Evolutionary conservation across 2,329 filamentous ascomycete genomes (phyloP).

Genomic region (Fusarium zealandicum): DNA sequence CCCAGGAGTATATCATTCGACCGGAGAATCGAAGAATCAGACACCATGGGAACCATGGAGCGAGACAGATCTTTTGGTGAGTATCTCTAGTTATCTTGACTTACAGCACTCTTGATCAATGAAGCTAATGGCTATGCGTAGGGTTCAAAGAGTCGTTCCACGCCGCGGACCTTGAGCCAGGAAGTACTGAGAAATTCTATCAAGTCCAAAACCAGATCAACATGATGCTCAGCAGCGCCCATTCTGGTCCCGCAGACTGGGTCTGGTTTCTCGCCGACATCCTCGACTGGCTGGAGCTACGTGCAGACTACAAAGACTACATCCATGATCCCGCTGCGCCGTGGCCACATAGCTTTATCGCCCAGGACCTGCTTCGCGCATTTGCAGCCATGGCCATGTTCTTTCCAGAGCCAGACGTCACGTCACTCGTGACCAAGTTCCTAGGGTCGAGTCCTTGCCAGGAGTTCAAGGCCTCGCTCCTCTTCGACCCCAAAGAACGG

Average conservation of each 20-base stretch:
- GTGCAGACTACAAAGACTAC: constrained; percentile 29
- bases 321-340: constrained; percentile 19
- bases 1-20: constrained; percentile 10
- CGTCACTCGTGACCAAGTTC: constrained; percentile 27
- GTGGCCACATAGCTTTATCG: constrained; percentile 40
- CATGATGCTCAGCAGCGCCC: constrained; percentile 18
- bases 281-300: constrained; percentile 35
- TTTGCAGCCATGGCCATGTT: constrained; percentile 41
- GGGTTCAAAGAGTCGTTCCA: constrained; percentile 42
- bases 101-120: neutral
- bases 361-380: constrained; percentile 36
- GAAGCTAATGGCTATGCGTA: neutral
- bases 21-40: constrained; percentile 7
- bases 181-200: constrained; percentile 23
- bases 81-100: fast-evolving
- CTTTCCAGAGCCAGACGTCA: constrained; percentile 26
- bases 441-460: constrained; percentile 26
- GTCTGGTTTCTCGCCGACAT: constrained; percentile 35
- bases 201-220: constrained; percentile 30
- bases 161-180: constrained; percentile 40
- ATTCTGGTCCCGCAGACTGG: constrained; percentile 33
- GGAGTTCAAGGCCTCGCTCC: constrained; percentile 20
- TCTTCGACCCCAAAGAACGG: constrained; percentile 36
- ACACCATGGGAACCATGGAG: constrained; percentile 38
- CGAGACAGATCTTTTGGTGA: constrained; percentile 35